Percentiles rank a stretch among this genome's conserved stretches.
phyloP scores from a whole-genome alignment of 164 flowering plant genomes.

The Berberis thunbergii region DNA sequence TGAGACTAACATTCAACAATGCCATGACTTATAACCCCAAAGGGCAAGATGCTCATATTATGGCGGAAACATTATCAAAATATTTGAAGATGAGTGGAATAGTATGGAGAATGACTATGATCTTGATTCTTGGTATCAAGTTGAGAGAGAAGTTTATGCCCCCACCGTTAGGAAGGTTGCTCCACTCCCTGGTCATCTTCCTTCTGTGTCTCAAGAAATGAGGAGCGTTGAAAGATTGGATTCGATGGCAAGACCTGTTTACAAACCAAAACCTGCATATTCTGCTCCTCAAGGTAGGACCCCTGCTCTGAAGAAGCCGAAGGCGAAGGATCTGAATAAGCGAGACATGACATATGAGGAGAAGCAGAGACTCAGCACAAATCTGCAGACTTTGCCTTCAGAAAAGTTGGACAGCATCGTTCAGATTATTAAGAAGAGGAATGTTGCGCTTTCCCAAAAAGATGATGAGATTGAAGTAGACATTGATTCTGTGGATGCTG shows the following conservation, averaged over 20 bases:
- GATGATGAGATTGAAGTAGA: constrained; percentile 93
- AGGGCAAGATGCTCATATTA: constrained; percentile 69
- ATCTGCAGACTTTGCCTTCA: constrained; percentile 60
- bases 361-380: constrained; percentile 68
- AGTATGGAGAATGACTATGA: constrained; percentile 32
- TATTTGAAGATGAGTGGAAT: constrained; percentile 61
- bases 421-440: constrained; percentile 75
- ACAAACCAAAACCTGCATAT: constrained; percentile 18
- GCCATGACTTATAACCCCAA: constrained; percentile 83
- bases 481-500: constrained; percentile 72
- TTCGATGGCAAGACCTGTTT: constrained; percentile 19
- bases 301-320: constrained; percentile 52
- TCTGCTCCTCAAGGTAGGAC: constrained; percentile 21
- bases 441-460: constrained; percentile 47
- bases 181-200: constrained; percentile 8
- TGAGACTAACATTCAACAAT: constrained; percentile 67
- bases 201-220: constrained; percentile 18
- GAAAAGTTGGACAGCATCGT: constrained; percentile 74
- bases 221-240: constrained; percentile 37
- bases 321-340: constrained; percentile 44
- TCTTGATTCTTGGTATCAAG: constrained; percentile 18
- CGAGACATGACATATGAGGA: constrained; percentile 82
- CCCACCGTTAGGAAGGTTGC: constrained; percentile 30
- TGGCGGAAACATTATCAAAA: constrained; percentile 50
- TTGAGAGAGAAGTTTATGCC: constrained; percentile 20